Evolutionary conservation across 805 yeast species (phyloP).

Genomic region (Starmerella davenportii): DNA sequence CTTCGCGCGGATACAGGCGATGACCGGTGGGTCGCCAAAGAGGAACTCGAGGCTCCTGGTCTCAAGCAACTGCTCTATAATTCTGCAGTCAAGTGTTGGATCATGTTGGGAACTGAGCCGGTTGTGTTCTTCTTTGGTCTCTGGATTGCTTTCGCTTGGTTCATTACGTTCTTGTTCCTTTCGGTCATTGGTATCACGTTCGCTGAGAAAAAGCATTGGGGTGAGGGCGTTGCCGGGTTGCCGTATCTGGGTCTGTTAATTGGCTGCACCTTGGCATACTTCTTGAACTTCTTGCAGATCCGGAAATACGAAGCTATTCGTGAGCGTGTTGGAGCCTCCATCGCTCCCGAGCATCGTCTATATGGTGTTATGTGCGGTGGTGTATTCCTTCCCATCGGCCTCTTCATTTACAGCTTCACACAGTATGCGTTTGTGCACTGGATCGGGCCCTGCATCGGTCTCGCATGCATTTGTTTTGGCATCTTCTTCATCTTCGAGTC

Average conservation of each 20-base stretch:
- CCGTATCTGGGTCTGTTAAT: slow-evolving; percentile 52
- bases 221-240: slow-evolving; percentile 39
- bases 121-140: slow-evolving; percentile 36
- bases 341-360: slow-evolving; percentile 39
- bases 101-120: slow-evolving; percentile 33
- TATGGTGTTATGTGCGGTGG: slow-evolving; percentile 42
- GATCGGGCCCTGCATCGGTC: slow-evolving; percentile 34
- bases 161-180: slow-evolving; percentile 43
- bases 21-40: slow-evolving; percentile 29
- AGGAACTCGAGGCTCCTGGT: slow-evolving; percentile 59
- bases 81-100: slow-evolving; percentile 57
- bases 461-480: slow-evolving; percentile 28
- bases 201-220: slow-evolving; percentile 33
- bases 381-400: slow-evolving; percentile 33
- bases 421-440: slow-evolving; percentile 33
- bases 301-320: slow-evolving; percentile 29
- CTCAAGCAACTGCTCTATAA: slow-evolving; percentile 47
- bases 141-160: slow-evolving; percentile 26
- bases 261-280: slow-evolving; percentile 30
- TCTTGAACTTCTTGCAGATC: slow-evolving; percentile 17
- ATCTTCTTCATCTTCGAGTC: slow-evolving; percentile 25
- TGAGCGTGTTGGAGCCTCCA: slow-evolving; percentile 27
- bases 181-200: slow-evolving; percentile 48
- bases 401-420: slow-evolving; percentile 45
- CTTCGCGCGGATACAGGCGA: slow-evolving; percentile 37